phyloP scores from a whole-genome alignment of 2,329 filamentous ascomycete species.

The Phialophora verrucosa region DNA sequence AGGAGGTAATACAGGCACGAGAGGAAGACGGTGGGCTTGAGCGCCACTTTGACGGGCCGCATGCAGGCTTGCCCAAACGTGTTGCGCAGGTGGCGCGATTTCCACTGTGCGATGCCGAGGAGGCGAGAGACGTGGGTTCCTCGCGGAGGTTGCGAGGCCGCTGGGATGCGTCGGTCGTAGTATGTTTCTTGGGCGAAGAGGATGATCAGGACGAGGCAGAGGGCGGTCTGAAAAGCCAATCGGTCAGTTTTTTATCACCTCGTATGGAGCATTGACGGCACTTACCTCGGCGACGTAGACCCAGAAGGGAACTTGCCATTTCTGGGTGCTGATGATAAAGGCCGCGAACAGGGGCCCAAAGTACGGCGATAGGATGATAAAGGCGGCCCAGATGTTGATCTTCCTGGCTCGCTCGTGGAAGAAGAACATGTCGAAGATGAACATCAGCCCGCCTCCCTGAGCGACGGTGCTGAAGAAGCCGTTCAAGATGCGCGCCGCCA shows the following conservation, averaged over 20 bases:
- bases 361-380: constrained; percentile 44
- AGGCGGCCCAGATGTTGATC: constrained; percentile 49
- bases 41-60: constrained; percentile 46
- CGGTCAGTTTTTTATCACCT: background rate
- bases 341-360: constrained; percentile 42
- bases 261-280: background rate
- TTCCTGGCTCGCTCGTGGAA: constrained; percentile 50
- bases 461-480: constrained; percentile 53
- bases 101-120: constrained; percentile 40
- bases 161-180: constrained; percentile 44
- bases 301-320: constrained; percentile 48
- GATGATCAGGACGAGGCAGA: constrained; percentile 45
- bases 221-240: constrained; percentile 31
- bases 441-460: constrained; percentile 52
- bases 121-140: constrained; percentile 41
- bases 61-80: constrained; percentile 45
- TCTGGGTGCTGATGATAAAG: constrained; percentile 47
- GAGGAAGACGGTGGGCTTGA: constrained; percentile 48
- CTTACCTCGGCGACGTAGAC: constrained; percentile 44
- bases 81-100: constrained; percentile 42
- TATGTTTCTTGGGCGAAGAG: constrained; percentile 49
- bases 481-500: constrained; percentile 52
- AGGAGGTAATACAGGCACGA: constrained; percentile 48
- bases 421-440: constrained; percentile 52
- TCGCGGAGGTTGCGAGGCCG: constrained; percentile 36